A percentile compares a stretch with the other conserved stretches of the same genome.
Evolutionary conservation across 1,284 basidiomycete species (phyloP).

Genomic region (Sanguinoderma infundibulare): DNA sequence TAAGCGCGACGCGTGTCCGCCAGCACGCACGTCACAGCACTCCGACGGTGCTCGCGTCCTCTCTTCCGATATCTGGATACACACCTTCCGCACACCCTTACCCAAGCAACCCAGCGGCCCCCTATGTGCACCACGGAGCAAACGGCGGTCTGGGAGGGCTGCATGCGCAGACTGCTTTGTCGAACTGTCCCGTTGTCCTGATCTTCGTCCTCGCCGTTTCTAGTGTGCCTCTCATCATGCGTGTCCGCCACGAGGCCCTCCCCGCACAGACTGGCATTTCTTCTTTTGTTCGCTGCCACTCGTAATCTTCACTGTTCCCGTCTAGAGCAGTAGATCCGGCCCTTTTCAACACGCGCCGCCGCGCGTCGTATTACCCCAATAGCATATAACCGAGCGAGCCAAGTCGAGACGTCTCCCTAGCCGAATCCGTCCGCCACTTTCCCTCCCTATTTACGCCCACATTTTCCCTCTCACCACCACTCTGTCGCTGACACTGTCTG

Average conservation of each 20-base stretch:
- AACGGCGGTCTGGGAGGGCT: neutral
- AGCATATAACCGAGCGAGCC: slow-evolving; percentile 29
- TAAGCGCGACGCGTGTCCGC: slow-evolving; percentile 21
- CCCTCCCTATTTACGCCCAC: slow-evolving; percentile 14
- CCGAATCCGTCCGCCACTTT: slow-evolving; percentile 15
- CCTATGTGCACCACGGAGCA: neutral
- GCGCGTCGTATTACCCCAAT: slow-evolving; percentile 32
- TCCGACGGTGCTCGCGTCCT: slow-evolving; percentile 9
- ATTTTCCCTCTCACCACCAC: slow-evolving; percentile 4
- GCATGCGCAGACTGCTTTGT: slow-evolving; percentile 9
- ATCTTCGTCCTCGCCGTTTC: slow-evolving; percentile 20
- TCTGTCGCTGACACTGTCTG: slow-evolving; percentile 11
- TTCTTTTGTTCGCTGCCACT: slow-evolving; percentile 23
- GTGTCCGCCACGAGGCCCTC: slow-evolving; percentile 31
- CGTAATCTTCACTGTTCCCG: slow-evolving; percentile 26
- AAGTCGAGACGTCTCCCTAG: slow-evolving; percentile 21
- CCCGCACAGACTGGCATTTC: slow-evolving; percentile 25
- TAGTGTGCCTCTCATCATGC: slow-evolving; percentile 23
- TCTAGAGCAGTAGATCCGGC: slow-evolving; percentile 27
- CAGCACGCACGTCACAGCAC: slow-evolving; percentile 24
- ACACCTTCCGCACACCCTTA: no score
- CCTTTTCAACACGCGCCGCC: slow-evolving; percentile 24
- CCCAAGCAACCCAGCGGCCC: neutral
- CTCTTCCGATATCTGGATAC: slow-evolving; percentile 1
- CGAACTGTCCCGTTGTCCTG: slow-evolving; percentile 10